Evolutionary conservation across 2,329 filamentous ascomycete species (phyloP), one percentile per base, ranked within the genome.

Genomic region (Trichoderma semiorbis): DNA sequence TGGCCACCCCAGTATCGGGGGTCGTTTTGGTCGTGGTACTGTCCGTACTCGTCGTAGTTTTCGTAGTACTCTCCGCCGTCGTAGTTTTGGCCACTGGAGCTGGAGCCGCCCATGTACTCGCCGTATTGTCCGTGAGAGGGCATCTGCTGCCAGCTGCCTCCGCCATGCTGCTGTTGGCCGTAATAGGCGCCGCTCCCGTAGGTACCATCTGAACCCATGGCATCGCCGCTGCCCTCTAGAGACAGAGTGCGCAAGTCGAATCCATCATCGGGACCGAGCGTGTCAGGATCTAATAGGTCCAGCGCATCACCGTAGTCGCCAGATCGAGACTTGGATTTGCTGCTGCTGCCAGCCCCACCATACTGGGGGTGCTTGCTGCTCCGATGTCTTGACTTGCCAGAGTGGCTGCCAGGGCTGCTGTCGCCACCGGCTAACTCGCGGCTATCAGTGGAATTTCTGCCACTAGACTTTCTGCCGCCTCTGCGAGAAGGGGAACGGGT

Each of bases 401-500:
- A 47, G 2, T 63, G 63, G 64, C 69, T 72, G 34, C 69, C 34
- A 12, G 72, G 69, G 64, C 72, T 72, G 36, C 57, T 64, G 28
- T 69, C 70, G 26, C 72, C 69, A 24, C 50, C 50, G 47, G 57
- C 26, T 10, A 28, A 14, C 10, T 71, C 74, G 18, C 72, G 64
- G 62, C 55, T 73, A 47, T 72, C 71, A 26, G 72, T 74, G 24
- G 67, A 71, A 28, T 65, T 78, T 70, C 75, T 73, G 21, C 74
- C 74, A 63, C 75, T 74, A 34, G 71, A 72, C 71, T 76, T 77
- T 70, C 76, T 80, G 24, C 75, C 74, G 26, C 78, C 76, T 53
- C 79, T 79, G 8, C 80, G 79, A 55, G 78, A 77, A 21, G 77
- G 76, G 2, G 78, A 78, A 57, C 81, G 80, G 8, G 78, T 80